phyloP scores from a whole-genome alignment of 257 asterid genomes.

The Nicotiana otophora region DNA sequence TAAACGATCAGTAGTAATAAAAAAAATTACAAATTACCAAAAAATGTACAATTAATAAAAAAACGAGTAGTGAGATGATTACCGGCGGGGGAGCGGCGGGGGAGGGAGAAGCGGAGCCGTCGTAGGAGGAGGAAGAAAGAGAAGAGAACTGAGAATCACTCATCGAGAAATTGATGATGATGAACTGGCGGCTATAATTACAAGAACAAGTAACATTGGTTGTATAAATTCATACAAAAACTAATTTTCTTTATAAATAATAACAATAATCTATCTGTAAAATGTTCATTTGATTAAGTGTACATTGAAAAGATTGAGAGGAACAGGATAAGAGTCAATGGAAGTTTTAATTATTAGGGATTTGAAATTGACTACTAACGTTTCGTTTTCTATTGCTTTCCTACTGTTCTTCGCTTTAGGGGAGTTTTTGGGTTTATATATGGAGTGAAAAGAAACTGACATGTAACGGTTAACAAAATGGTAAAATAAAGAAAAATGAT shows the following conservation, averaged over 20 bases:
- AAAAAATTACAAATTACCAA: too few species aligned
- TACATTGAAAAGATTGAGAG: background rate
- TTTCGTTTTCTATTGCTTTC: background rate
- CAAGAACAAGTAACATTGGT: background rate
- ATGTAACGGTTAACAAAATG: background rate
- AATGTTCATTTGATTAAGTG: too few species aligned
- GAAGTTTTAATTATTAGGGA: background rate
- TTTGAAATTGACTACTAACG: background rate
- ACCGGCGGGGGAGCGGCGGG: slow-evolving; percentile 16
- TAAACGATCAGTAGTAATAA: background rate
- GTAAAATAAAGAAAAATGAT: background rate
- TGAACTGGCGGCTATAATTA: background rate
- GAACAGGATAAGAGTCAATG: background rate
- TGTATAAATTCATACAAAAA: background rate
- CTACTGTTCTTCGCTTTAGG: background rate
- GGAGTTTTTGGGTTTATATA: background rate
- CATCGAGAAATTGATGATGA: slow-evolving; percentile 11
- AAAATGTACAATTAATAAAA: background rate
- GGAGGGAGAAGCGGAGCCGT: slow-evolving; percentile 19
- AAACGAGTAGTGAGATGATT: background rate
- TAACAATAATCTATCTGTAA: too few species aligned
- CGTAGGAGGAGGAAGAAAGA: slow-evolving; percentile 23
- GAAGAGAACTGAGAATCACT: slow-evolving; percentile 21
- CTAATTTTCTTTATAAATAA: background rate
- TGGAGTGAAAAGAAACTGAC: background rate